Evolutionary conservation across 805 yeast species (phyloP), one percentile per base, ranked within the genome.

Genomic region (Aciculoconidium aculeatum): DNA sequence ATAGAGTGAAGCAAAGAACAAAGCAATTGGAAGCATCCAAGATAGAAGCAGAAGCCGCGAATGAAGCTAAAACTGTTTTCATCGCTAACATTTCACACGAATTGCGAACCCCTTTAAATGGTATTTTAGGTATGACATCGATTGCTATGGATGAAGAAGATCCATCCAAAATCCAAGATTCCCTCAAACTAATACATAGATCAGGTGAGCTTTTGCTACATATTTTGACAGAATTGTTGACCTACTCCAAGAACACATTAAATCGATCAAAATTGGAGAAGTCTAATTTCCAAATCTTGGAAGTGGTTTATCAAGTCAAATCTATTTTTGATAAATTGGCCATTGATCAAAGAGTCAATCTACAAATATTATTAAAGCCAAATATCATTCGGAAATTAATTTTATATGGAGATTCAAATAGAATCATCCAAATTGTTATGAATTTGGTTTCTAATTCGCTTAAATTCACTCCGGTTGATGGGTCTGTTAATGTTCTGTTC

Each of bases 81-180:
- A 80, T 86, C 45, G 95, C 96, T 2, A 84, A 88, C 42, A 87
- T 86, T 11, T 84, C 95, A 0, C 96, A 86, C 53, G 98, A 92
- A 60, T 66, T 92, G 48, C 73, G 97, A 44, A 92, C 97, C 0
- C 98, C 98, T 2, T 64, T 92, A 38, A 92, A 92, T 53, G 98
- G 98, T 51, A 92, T 92, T 23, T 61, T 92, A 31, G 97, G 97
- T 39, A 84, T 90, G 88, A 84, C 96, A 0, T 82, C 94, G 3
- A 81, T 90, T 33, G 88, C 95, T 5, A 77, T 87, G 83, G 92
- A 83, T 12, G 97, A 92, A 51, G 66, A 65, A 16, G 90, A 84
- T 41, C 66, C 67, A 4, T 55, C 64, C 9, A 75, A 77, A 40
- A 77, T 87, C 9, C 80, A 81, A 44, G 78, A 79, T 27, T 79